A percentile compares a stretch with the other conserved stretches of the same genome.
Evolutionary conservation across 805 yeast genomes (phyloP).

Genomic region (Ogataea trehalophila): DNA sequence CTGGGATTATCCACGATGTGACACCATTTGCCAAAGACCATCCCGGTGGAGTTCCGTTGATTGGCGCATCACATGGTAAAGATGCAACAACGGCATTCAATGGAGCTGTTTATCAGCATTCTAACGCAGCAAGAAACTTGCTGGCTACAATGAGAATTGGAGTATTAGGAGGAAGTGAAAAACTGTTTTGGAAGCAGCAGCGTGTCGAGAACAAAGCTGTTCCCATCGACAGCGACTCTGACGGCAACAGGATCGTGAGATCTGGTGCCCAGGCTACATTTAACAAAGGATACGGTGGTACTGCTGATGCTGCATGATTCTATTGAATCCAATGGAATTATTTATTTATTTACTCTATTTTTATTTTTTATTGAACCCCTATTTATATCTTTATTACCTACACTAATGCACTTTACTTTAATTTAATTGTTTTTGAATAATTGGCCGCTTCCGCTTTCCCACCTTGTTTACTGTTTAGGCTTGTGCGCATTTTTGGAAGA

Average conservation of each 20-base stretch:
- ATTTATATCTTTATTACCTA: too few species aligned
- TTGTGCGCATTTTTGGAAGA: too few species aligned
- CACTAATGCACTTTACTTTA: too few species aligned
- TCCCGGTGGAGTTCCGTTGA: conserved; percentile 86
- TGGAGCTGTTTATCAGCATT: conserved; percentile 92
- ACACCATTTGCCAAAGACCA: conserved; percentile 88
- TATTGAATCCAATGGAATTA: neutral
- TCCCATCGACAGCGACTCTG: conserved; percentile 48
- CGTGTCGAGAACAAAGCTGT: conserved; percentile 61
- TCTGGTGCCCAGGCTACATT: conserved; percentile 56
- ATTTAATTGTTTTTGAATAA: too few species aligned
- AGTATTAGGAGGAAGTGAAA: conserved; percentile 76
- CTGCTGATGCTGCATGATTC: conserved; percentile 55
- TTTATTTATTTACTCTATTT: neutral
- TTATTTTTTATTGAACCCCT: neutral
- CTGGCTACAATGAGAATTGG: conserved; percentile 94
- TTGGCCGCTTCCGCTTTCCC: too few species aligned
- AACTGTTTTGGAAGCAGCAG: conserved; percentile 76
- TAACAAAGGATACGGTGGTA: conserved; percentile 38
- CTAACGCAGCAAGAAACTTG: conserved; percentile 88
- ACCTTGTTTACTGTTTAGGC: too few species aligned
- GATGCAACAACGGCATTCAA: conserved; percentile 93
- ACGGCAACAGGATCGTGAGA: conserved; percentile 51
- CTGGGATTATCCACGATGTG: conserved; percentile 90
- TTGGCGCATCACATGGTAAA: conserved; percentile 78